phyloP scores from a whole-genome alignment of 192 early-diverging fungal genomes.

The Martensiomyces pterosporus region DNA sequence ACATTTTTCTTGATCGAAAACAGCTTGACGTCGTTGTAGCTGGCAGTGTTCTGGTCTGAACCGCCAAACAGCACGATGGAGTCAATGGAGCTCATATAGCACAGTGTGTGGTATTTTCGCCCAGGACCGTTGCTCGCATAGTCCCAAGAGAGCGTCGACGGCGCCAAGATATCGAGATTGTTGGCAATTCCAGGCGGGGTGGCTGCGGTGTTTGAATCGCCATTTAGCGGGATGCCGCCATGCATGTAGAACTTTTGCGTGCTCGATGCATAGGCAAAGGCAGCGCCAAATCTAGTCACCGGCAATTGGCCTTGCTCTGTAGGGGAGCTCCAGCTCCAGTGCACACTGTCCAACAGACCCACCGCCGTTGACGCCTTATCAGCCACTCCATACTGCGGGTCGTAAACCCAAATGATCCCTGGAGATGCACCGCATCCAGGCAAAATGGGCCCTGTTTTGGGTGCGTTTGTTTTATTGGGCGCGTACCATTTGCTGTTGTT shows the following conservation, averaged over 20 bases:
- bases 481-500: constrained; percentile 43
- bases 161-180: constrained; percentile 48
- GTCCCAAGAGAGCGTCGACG: constrained; percentile 54
- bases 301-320: constrained; percentile 38
- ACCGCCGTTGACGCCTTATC: constrained; percentile 23
- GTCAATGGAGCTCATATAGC: constrained; percentile 54
- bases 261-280: constrained; percentile 27
- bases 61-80: constrained; percentile 65
- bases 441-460: constrained; percentile 31
- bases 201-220: constrained; percentile 24
- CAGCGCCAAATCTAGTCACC: constrained; percentile 38
- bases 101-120: constrained; percentile 53
- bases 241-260: constrained; percentile 49
- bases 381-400: constrained; percentile 25
- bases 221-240: constrained; percentile 42
- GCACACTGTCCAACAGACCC: constrained; percentile 41
- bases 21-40: constrained; percentile 53
- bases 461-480: constrained; percentile 40
- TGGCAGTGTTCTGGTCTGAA: constrained; percentile 43
- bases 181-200: constrained; percentile 30
- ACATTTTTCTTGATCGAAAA: too few relatives aligned
- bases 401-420: constrained; percentile 36
- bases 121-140: constrained; percentile 57
- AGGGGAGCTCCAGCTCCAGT: constrained; percentile 51
- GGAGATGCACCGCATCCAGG: constrained; percentile 40